These are phyloP conservation scores for Halophytophthora batemanensis DNA, from an alignment of 352 stramenopile species.

Conservation along the genomic window DNA sequence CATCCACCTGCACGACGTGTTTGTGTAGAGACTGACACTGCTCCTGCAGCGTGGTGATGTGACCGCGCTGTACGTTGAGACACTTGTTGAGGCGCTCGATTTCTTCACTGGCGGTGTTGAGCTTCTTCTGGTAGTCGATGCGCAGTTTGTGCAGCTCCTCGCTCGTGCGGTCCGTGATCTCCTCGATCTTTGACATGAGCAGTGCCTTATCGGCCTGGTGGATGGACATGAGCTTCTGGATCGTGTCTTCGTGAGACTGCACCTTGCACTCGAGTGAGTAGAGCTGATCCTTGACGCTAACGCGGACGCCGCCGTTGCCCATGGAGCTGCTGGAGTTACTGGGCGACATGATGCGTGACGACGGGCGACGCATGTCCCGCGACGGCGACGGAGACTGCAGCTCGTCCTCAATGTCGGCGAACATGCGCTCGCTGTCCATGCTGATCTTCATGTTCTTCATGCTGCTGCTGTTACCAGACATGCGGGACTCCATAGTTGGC, in stretches of 20 bases:
- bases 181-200: conserved; percentile 77
- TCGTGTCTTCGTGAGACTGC: conserved; percentile 77
- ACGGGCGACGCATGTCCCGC: conserved; percentile 57
- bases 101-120: conserved; percentile 77
- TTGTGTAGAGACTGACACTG: conserved; percentile 83
- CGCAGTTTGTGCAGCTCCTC: conserved; percentile 77
- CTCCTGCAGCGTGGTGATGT: conserved; percentile 82
- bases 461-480: conserved; percentile 51
- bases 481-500: conserved; percentile 55
- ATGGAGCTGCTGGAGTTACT: conserved; percentile 46
- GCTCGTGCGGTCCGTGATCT: conserved; percentile 75
- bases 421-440: conserved; percentile 81
- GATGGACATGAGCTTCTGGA: conserved; percentile 82
- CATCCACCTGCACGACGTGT: conserved; percentile 82
- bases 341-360: conserved; percentile 55
- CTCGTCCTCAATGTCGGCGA: conserved; percentile 73
- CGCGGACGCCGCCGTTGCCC: conserved; percentile 19
- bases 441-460: conserved; percentile 85
- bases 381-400: conserved; percentile 45
- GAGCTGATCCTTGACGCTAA: conserved; percentile 81
- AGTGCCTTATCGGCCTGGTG: conserved; percentile 76
- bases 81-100: conserved; percentile 86
- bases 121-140: conserved; percentile 79
- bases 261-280: conserved; percentile 77
- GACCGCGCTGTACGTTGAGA: conserved; percentile 75